Evolutionary conservation across 768 basidiomycete genomes (phyloP), one percentile per base, ranked within the genome.

Genomic region (Grammothele lineata): DNA sequence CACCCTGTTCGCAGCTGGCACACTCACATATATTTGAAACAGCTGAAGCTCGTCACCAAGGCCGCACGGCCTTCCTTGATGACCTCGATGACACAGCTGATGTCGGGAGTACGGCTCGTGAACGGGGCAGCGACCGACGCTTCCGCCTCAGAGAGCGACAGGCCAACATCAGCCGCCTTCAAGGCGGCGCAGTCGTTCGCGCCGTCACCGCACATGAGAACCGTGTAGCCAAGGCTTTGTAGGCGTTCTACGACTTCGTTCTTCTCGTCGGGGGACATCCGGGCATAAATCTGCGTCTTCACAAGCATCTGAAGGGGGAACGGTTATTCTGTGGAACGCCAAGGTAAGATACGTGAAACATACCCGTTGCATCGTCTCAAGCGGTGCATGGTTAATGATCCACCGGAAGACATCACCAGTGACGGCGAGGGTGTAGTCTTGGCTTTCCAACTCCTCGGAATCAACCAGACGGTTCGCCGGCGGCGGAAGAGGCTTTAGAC

Each of bases 241-340:
- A 99, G 73, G 2, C 95, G 80, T 65, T 98, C 95, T 15, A 99
- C 91, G 15, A 98, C 82, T 64, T 99, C 96, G 56, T 97, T 95
- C 70, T 99, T 99, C 72, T 98, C 96, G 62, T 98, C 96, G 0
- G 96, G 96, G 8, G 96, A 99, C 96, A 99, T 98, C 19, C 96
- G 81, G 8, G 96, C 94, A 63, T 93, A 99, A 37, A 98, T 84
- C 63, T 96, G 91, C 2, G 94, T 83, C 66, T 95, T 95, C 25
- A 97, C 88, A 17, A 99, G 83, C 92, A 99, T 96, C 95, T 97
- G 17, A 19, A 32, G 10, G 3, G 42, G 30, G n/a, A 49, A 44
- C 14, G 45, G 24, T n/a, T 30, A 25, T 7, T 18, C 39, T 24
- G 3, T 1, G 17, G 17, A 24, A 23, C 40, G 15, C 40, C 34